These are phyloP conservation scores for Coniochaeta sp. DNA, from an alignment of 2,329 filamentous ascomycete species.

Conservation along the genomic window DNA sequence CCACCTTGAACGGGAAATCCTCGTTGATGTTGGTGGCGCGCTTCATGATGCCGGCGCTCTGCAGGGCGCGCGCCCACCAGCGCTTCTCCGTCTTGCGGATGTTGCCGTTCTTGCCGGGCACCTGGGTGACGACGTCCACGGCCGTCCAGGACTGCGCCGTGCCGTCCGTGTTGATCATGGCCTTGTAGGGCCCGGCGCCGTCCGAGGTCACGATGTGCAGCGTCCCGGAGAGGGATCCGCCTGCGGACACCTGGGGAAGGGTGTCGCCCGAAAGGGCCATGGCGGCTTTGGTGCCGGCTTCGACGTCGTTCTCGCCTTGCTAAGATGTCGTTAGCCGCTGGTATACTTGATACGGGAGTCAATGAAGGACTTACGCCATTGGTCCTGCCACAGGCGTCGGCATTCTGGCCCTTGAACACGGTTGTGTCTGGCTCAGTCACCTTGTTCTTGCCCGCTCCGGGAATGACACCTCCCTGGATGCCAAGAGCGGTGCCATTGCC, in stretches of 20 bases:
- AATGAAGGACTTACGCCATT: conserved; percentile 17
- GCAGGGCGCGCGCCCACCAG: neutral
- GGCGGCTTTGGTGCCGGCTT: conserved; percentile 16
- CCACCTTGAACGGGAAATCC: conserved; percentile 11
- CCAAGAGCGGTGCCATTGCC: conserved; percentile 33
- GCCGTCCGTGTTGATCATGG: conserved; percentile 28
- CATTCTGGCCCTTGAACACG: conserved; percentile 22
- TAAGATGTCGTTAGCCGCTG: conserved; percentile 22
- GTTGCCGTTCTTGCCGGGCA: conserved; percentile 22
- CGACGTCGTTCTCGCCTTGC: too few relatives aligned
- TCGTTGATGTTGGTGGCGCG: conserved; percentile 17
- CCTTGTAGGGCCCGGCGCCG: conserved; percentile 29
- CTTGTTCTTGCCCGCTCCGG: conserved; percentile 29
- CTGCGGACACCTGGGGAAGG: conserved; percentile 28
- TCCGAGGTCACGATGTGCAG: conserved; percentile 33
- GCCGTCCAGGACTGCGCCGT: conserved; percentile 20
- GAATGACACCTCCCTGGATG: conserved; percentile 31
- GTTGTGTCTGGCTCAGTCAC: conserved; percentile 36
- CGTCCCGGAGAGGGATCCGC: conserved; percentile 24
- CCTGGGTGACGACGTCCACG: conserved; percentile 21
- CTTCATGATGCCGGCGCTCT: conserved; percentile 7
- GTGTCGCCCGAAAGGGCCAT: conserved; percentile 27
- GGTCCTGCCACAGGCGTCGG: too few relatives aligned
- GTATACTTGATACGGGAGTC: conserved; percentile 20
- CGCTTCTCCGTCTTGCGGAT: neutral